Evolutionary conservation across 257 asterid genomes (phyloP).

Genomic region (Gynochthodes officinalis): DNA sequence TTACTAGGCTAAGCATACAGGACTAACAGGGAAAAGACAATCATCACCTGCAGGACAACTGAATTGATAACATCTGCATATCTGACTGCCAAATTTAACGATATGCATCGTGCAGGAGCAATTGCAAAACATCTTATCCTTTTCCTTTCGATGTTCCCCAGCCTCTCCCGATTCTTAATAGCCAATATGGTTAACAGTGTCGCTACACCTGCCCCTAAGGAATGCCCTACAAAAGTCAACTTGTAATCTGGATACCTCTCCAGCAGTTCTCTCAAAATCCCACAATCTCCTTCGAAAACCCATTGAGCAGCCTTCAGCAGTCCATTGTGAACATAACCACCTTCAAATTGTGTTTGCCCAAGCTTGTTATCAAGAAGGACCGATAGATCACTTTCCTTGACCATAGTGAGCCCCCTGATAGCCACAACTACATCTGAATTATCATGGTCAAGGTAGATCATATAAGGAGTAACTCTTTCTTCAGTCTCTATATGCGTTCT

Average conservation of each 20-base stretch:
- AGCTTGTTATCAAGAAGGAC: slow-evolving; percentile 77
- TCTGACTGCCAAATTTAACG: slow-evolving; percentile 88
- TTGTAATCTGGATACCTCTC: slow-evolving; percentile 51
- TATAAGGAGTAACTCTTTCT: slow-evolving; percentile 76
- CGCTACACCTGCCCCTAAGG: slow-evolving; percentile 93
- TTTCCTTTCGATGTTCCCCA: slow-evolving; percentile 71
- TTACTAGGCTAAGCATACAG: slow-evolving; percentile 1
- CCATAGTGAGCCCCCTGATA: slow-evolving; percentile 84
- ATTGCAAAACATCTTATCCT: slow-evolving; percentile 90
- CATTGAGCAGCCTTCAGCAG: slow-evolving; percentile 85
- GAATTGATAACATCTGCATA: slow-evolving; percentile 94
- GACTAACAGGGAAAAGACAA: not conserved
- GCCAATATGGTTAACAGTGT: slow-evolving; percentile 78
- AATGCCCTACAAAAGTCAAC: slow-evolving; percentile 92
- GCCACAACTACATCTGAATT: slow-evolving; percentile 66
- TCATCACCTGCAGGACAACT: slow-evolving; percentile 85
- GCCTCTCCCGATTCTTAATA: slow-evolving; percentile 62
- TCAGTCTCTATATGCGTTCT: slow-evolving; percentile 51
- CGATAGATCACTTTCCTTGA: slow-evolving; percentile 72
- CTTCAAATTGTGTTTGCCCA: slow-evolving; percentile 90
- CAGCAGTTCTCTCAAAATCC: slow-evolving; percentile 47
- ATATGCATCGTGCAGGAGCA: slow-evolving; percentile 96
- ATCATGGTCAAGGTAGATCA: slow-evolving; percentile 79
- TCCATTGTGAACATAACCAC: slow-evolving; percentile 92
- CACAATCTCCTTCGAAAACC: slow-evolving; percentile 67